Evolutionary conservation across 345 rosid genomes (phyloP).

Genomic region (Populus pruinosa): DNA sequence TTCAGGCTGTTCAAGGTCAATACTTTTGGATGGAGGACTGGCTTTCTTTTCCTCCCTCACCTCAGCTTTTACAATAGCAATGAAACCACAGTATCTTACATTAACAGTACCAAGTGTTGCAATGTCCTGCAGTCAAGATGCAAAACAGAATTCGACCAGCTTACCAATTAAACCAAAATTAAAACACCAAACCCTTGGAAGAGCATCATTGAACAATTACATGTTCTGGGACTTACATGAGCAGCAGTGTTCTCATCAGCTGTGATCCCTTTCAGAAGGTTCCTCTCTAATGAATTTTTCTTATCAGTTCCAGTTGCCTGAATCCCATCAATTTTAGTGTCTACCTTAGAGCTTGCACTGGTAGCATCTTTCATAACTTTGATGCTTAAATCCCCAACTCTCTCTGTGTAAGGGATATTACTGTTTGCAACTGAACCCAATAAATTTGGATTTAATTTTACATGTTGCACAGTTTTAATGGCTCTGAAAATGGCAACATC

Average conservation of each 20-base stretch:
- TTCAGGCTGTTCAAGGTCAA: constrained; percentile 87
- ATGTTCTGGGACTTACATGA: constrained; percentile 55
- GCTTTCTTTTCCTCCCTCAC: constrained; percentile 45
- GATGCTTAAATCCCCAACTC: constrained; percentile 70
- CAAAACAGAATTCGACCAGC: constrained; percentile 13
- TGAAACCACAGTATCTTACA: constrained; percentile 80
- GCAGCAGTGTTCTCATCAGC: constrained; percentile 98
- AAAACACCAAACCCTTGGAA: constrained; percentile 7
- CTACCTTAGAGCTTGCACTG: constrained; percentile 74
- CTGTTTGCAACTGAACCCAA: constrained; percentile 21
- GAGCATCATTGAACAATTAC: constrained; percentile 11
- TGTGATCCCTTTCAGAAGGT: constrained; percentile 91
- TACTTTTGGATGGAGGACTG: constrained; percentile 48
- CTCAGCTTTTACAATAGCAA: constrained; percentile 74
- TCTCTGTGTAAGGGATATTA: constrained; percentile 48
- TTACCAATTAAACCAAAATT: constrained; percentile 3
- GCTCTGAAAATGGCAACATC: constrained; percentile 85
- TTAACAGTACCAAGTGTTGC: constrained; percentile 74
- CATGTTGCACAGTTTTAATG: constrained; percentile 66
- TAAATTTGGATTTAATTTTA: constrained; percentile 40
- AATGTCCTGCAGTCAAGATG: constrained; percentile 59
- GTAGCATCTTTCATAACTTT: constrained; percentile 57
- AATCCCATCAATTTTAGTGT: constrained; percentile 87
- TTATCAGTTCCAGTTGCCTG: constrained; percentile 60
- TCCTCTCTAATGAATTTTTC: constrained; percentile 61